A percentile compares a stretch with the other conserved stretches of the same genome.
phyloP scores from a whole-genome alignment of 148 eudicot species.

The Rhododendron griersonianum region DNA sequence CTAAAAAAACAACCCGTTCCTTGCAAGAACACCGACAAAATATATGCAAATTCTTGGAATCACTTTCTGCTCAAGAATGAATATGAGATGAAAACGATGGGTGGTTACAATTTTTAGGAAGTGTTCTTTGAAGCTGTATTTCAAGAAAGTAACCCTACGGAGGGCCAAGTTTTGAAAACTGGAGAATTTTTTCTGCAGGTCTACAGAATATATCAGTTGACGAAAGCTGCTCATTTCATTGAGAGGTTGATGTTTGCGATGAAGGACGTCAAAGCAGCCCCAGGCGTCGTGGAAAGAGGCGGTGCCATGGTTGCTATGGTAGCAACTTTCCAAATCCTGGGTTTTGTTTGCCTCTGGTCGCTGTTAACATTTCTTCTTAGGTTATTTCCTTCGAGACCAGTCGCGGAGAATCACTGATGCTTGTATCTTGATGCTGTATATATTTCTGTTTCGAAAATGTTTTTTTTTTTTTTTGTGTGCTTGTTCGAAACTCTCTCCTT shows the following conservation, averaged over 20 bases:
- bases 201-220: conserved; percentile 73
- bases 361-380: conserved; percentile 76
- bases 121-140: too few species aligned
- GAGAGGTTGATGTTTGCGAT: conserved; percentile 55
- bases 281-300: conserved; percentile 40
- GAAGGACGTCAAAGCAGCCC: conserved; percentile 37
- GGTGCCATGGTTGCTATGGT: conserved; percentile 55
- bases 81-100: too few species aligned
- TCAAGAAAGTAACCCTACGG: too few species aligned
- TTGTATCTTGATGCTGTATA: conserved; percentile 5
- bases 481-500: not conserved
- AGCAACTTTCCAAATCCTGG: conserved; percentile 57
- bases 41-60: too few species aligned
- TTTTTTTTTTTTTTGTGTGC: too few species aligned
- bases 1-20: too few species aligned
- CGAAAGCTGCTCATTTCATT: conserved; percentile 53
- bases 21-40: too few species aligned
- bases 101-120: too few species aligned
- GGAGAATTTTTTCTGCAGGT: conserved; percentile 35
- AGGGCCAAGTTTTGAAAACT: not conserved
- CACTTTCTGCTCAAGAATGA: too few species aligned
- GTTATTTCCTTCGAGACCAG: conserved; percentile 78
- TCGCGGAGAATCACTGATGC: conserved; percentile 55
- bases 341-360: conserved; percentile 78
- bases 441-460: not conserved